Conservation (phyloP, 805 yeast species). For the Candida ipomoeae region DNA sequence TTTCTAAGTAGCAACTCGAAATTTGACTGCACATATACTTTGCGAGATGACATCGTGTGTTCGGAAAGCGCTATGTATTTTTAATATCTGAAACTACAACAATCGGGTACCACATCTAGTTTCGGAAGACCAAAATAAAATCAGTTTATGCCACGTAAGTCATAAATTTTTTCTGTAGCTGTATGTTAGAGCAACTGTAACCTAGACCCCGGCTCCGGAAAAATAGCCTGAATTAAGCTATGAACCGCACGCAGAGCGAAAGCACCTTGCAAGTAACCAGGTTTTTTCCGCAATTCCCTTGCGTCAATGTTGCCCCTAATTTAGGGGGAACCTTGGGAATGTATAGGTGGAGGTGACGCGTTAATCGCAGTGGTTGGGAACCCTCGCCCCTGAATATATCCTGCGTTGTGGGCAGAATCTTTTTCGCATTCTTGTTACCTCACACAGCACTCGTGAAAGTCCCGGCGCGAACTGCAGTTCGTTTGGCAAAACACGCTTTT, state of each 20-base stretch:
- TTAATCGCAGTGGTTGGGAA: neutral
- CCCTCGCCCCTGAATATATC: neutral
- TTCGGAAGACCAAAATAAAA: neutral
- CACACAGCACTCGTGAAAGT: neutral
- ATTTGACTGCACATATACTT: neutral
- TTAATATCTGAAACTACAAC: neutral
- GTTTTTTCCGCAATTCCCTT: neutral
- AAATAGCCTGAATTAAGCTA: too few species aligned
- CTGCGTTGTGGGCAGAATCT: neutral
- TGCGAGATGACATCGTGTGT: neutral
- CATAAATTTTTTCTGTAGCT: too few species aligned
- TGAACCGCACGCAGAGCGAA: too few species aligned
- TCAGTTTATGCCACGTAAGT: too few species aligned
- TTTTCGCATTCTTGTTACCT: slow-evolving; percentile 1
- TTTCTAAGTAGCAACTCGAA: neutral
- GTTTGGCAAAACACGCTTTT: slow-evolving; percentile 4
- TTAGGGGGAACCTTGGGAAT: neutral
- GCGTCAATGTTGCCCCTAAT: neutral
- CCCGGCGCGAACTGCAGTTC: slow-evolving; percentile 4
- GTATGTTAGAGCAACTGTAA: too few species aligned
- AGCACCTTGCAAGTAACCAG: too few species aligned
- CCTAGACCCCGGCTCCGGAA: too few species aligned
- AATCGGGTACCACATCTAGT: neutral
- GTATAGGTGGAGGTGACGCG: neutral
- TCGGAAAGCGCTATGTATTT: neutral